These are phyloP conservation scores for Ganoderma multipileum DNA, from an alignment of 1,284 basidiomycete species.

Conservation along the genomic window DNA sequence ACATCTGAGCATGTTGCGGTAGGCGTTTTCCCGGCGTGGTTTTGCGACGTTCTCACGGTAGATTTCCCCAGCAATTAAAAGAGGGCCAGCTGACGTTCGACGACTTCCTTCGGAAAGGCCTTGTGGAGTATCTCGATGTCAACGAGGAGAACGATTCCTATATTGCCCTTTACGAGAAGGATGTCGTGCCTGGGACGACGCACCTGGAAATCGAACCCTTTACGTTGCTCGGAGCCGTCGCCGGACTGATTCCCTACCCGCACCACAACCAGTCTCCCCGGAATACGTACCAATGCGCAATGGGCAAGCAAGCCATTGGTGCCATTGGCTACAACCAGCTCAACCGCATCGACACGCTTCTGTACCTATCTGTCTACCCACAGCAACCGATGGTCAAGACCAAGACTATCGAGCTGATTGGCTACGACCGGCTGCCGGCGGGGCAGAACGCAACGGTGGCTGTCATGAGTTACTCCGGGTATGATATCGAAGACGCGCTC, in stretches of 20 bases:
- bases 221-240: constrained; percentile 96
- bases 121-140: constrained; percentile 99
- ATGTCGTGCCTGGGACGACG: constrained; percentile 85
- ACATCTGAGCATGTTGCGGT: constrained; percentile 85
- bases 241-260: constrained; percentile 98
- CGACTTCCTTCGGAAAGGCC: constrained; percentile 92
- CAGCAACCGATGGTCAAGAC: constrained; percentile 99
- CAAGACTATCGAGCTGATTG: constrained; percentile 96
- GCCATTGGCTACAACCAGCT: constrained; percentile 99
- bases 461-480: constrained; percentile 99
- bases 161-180: constrained; percentile 94
- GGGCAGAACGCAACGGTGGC: constrained; percentile 99
- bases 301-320: constrained; percentile 99
- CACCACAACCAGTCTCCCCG: constrained; percentile 99
- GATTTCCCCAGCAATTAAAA: constrained; percentile 72
- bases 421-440: constrained; percentile 96
- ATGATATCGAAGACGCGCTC: constrained; percentile 99
- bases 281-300: constrained; percentile 99
- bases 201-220: constrained; percentile 99
- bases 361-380: constrained; percentile 98
- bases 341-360: constrained; percentile 97
- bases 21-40: constrained; percentile 16
- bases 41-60: constrained; percentile 17
- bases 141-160: constrained; percentile 99
- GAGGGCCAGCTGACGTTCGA: constrained; percentile 86